Percentiles rank a stretch among this genome's conserved stretches.
Conservation (phyloP, 129 eudicot species). For the Deinandra increscens region DNA sequence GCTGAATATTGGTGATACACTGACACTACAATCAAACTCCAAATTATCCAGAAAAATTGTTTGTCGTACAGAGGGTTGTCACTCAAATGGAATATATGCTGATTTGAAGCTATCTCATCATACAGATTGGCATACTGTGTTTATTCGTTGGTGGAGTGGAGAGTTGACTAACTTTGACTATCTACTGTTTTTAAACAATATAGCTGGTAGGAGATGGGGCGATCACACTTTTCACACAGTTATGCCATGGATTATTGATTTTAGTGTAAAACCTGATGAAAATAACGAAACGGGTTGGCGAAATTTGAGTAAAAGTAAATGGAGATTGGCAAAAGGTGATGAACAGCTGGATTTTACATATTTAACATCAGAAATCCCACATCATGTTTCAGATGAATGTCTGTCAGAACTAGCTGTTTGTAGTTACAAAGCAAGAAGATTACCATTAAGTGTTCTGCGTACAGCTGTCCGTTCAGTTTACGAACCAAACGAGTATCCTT, state of each 20-base stretch:
- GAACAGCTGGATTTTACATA: slow-evolving; percentile 96
- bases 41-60: slow-evolving; percentile 28
- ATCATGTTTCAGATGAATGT: slow-evolving; percentile 97
- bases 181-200: slow-evolving; percentile 65
- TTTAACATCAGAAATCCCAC: slow-evolving; percentile 88
- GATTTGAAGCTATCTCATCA: slow-evolving; percentile 55
- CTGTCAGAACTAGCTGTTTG: slow-evolving; percentile 97
- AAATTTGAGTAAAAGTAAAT: slow-evolving; percentile 85
- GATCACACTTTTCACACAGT: slow-evolving; percentile 86
- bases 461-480: slow-evolving; percentile 94
- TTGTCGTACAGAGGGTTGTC: slow-evolving; percentile 49
- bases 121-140: slow-evolving; percentile 63
- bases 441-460: slow-evolving; percentile 82
- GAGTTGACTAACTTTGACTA: slow-evolving; percentile 89
- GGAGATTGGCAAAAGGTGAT: slow-evolving; percentile 98
- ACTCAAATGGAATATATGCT: slow-evolving; percentile 58
- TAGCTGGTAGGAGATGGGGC: slow-evolving; percentile 98
- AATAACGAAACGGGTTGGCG: slow-evolving; percentile 71
- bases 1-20: slow-evolving; percentile 58
- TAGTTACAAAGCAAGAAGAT: slow-evolving; percentile 96
- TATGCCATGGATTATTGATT: slow-evolving; percentile 98
- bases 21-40: slow-evolving; percentile 37
- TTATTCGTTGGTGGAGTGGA: slow-evolving; percentile 86
- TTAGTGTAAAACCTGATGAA: slow-evolving; percentile 80
- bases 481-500: slow-evolving; percentile 98